Evolutionary conservation across 106 monocot genomes (phyloP).

Genomic region (Dendrobium nobile): DNA sequence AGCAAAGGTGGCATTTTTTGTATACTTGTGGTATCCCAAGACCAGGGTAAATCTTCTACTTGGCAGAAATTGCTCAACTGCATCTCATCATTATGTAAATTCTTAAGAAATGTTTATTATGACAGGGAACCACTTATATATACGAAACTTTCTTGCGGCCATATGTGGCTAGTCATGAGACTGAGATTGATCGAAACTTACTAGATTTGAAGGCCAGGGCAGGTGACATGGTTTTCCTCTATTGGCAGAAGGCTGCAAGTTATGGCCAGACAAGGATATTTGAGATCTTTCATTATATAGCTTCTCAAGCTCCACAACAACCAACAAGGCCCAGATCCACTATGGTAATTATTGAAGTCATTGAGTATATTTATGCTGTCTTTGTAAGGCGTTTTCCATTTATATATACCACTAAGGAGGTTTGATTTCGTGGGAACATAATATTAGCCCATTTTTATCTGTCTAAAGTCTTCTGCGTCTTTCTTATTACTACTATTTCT

Average conservation of each 20-base stretch:
- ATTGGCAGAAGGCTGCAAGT: constrained; percentile 50
- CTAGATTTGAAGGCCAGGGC: constrained; percentile 50
- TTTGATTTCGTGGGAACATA: neutral
- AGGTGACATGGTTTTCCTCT: constrained; percentile 35
- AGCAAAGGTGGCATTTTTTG: constrained; percentile 80
- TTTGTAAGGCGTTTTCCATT: neutral
- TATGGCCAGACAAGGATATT: constrained; percentile 64
- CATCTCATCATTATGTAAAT: neutral
- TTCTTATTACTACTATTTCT: neutral
- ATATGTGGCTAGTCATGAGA: constrained; percentile 46
- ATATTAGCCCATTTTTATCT: neutral
- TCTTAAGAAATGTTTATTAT: neutral
- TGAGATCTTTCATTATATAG: constrained; percentile 76
- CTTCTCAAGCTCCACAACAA: constrained; percentile 49
- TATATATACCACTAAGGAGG: no score
- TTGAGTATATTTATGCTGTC: neutral
- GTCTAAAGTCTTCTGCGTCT: no score
- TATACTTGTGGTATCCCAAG: constrained; percentile 91
- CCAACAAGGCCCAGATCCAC: constrained; percentile 39
- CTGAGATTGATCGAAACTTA: constrained; percentile 53
- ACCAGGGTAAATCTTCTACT: constrained; percentile 50
- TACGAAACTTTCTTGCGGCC: constrained; percentile 74
- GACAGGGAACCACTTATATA: constrained; percentile 73
- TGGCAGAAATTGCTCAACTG: neutral
- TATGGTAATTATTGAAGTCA: constrained; percentile 34